phyloP scores from a whole-genome alignment of 176 grass and related monocot genomes.

The Pontederia paniculata region DNA sequence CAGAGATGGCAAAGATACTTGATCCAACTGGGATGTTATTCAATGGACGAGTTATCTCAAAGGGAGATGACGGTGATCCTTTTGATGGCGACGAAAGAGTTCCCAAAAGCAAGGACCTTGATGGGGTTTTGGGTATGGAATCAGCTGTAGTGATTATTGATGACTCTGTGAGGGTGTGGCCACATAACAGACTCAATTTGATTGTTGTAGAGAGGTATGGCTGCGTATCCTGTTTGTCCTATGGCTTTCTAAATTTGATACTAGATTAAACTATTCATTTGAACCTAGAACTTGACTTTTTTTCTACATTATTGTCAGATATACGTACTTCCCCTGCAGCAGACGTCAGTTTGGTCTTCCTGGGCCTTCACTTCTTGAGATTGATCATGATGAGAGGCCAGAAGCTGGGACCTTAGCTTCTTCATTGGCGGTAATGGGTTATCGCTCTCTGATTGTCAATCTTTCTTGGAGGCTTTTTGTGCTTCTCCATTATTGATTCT shows the following conservation, averaged over 20 bases:
- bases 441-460: background rate
- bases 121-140: slow-evolving; percentile 95
- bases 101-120: slow-evolving; percentile 95
- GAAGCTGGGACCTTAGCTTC: slow-evolving; percentile 90
- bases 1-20: slow-evolving; percentile 95
- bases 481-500: background rate
- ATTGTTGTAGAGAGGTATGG: slow-evolving; percentile 91
- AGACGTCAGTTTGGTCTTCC: slow-evolving; percentile 88
- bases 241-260: slow-evolving; percentile 14
- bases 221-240: background rate
- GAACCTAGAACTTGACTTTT: background rate
- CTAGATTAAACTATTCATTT: background rate
- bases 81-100: slow-evolving; percentile 69
- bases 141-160: slow-evolving; percentile 93
- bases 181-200: slow-evolving; percentile 89
- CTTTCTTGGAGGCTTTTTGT: background rate
- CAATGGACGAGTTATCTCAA: slow-evolving; percentile 85
- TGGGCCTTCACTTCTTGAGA: slow-evolving; percentile 85
- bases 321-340: slow-evolving; percentile 96
- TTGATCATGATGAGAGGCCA: slow-evolving; percentile 82
- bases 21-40: slow-evolving; percentile 74
- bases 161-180: slow-evolving; percentile 87
- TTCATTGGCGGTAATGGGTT: slow-evolving; percentile 44
- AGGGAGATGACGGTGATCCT: slow-evolving; percentile 59
- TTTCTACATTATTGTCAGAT: slow-evolving; percentile 30